Evolutionary conservation across 2,329 filamentous ascomycete species (phyloP).

Genomic region (Malbranchea cinnamomea): DNA sequence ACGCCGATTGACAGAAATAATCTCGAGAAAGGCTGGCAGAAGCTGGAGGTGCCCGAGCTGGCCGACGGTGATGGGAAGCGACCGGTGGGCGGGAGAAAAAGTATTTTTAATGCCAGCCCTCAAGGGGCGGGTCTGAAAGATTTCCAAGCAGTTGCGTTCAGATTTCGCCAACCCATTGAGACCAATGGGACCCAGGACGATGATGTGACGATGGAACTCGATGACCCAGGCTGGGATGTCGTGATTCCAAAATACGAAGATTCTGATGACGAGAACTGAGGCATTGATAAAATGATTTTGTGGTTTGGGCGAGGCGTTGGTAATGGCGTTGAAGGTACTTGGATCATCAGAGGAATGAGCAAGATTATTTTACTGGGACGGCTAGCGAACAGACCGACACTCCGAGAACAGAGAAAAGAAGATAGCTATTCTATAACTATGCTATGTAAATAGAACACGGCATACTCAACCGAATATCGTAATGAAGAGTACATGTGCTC

Average conservation of each 20-base stretch:
- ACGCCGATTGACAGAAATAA: slow-evolving; percentile 34
- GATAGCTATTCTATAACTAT: too few relatives aligned
- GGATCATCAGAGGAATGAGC: too few relatives aligned
- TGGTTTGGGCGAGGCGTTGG: too few relatives aligned
- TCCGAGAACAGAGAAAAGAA: too few relatives aligned
- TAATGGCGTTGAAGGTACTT: too few relatives aligned
- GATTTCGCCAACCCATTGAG: slow-evolving; percentile 20
- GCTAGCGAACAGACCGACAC: too few relatives aligned
- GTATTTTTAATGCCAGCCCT: slow-evolving; percentile 17
- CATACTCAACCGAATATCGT: too few relatives aligned
- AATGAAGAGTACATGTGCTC: too few relatives aligned
- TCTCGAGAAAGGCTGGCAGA: slow-evolving; percentile 34
- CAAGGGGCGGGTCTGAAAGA: slow-evolving; percentile 25
- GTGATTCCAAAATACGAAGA: slow-evolving; percentile 11
- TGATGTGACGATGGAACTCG: slow-evolving; percentile 19
- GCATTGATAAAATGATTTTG: too few relatives aligned
- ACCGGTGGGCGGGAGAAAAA: slow-evolving; percentile 17
- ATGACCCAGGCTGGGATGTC: slow-evolving; percentile 12
- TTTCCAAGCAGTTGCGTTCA: slow-evolving; percentile 26
- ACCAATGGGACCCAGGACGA: slow-evolving; percentile 17
- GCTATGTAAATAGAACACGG: too few relatives aligned
- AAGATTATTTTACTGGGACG: too few relatives aligned
- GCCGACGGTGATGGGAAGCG: slow-evolving; percentile 15
- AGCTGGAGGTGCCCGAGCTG: slow-evolving; percentile 21
- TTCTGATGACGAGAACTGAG: slow-evolving; percentile 9